These are phyloP conservation scores for Leishmania arabica DNA, from an alignment of 208 protist genomes.

Conservation along the genomic window DNA sequence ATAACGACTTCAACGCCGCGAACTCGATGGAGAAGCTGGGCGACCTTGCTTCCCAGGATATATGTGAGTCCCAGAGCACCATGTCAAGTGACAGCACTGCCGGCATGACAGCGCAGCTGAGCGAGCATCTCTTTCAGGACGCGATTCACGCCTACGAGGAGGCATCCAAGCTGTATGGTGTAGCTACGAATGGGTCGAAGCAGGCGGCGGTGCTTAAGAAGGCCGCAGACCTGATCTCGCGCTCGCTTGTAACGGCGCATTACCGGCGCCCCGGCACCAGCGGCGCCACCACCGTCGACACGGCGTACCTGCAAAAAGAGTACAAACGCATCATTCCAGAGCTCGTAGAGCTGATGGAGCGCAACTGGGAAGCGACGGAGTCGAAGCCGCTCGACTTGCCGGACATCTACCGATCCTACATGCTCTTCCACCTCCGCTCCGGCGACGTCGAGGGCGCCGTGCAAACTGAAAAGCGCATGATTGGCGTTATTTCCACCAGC, in stretches of 20 bases:
- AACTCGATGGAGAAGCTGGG: conserved; percentile 52
- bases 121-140: conserved; percentile 23
- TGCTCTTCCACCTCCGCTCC: conserved; percentile 44
- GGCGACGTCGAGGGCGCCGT: conserved; percentile 45
- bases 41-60: conserved; percentile 25
- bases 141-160: conserved; percentile 42
- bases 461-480: conserved; percentile 48
- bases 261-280: not conserved
- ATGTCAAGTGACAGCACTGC: conserved; percentile 2
- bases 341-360: conserved; percentile 44
- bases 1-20: conserved; percentile 52
- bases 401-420: conserved; percentile 65
- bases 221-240: conserved; percentile 28
- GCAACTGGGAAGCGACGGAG: conserved; percentile 45
- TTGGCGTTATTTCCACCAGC: conserved; percentile 41
- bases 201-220: conserved; percentile 37
- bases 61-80: conserved; percentile 18
- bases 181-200: conserved; percentile 32
- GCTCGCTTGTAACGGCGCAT: conserved; percentile 10
- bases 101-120: not conserved
- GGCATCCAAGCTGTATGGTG: conserved; percentile 30
- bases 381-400: conserved; percentile 47
- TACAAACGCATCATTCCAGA: conserved; percentile 33
- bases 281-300: conserved; percentile 3
- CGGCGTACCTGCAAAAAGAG: conserved; percentile 11